Percentiles rank a stretch among this genome's conserved stretches.
Conservation (phyloP, 1,284 basidiomycete species). For the Xanthoconium separans region DNA sequence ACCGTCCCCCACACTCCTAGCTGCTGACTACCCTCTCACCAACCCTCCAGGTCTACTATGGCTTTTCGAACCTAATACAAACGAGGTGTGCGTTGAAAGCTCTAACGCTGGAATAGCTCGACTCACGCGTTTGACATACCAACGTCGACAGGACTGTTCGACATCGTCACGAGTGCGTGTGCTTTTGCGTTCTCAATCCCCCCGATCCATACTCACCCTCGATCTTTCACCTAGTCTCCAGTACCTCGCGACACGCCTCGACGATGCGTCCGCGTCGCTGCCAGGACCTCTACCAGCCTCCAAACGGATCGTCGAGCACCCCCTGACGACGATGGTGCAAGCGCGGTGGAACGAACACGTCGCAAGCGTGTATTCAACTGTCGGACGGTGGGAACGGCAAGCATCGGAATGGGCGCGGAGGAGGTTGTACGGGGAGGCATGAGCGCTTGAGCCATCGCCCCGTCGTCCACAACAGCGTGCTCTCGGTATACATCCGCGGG, state of each 20-base stretch:
- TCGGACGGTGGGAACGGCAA: conserved; percentile 42
- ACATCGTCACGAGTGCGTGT: conserved; percentile 48
- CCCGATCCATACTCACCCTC: too few relatives aligned
- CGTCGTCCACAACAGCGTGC: neutral
- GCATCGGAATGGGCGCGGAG: conserved; percentile 43
- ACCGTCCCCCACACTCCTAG: neutral
- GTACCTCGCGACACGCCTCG: conserved; percentile 45
- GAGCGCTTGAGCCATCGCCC: neutral
- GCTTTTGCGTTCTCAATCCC: neutral
- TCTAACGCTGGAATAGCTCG: neutral
- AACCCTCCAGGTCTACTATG: conserved; percentile 50
- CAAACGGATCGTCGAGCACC: conserved; percentile 43
- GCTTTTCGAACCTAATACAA: conserved; percentile 58
- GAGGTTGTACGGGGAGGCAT: conserved; percentile 39
- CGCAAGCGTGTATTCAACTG: conserved; percentile 40
- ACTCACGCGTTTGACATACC: neutral
- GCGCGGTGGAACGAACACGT: conserved; percentile 54
- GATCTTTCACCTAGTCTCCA: too few relatives aligned
- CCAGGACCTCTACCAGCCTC: conserved; percentile 51
- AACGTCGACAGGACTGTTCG: conserved; percentile 41
- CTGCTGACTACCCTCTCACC: neutral
- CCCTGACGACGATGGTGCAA: conserved; percentile 44
- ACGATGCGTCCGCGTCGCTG: conserved; percentile 41
- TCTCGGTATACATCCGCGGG: neutral
- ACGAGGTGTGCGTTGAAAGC: conserved; percentile 37